A percentile compares a stretch with the other conserved stretches of the same genome.
phyloP scores from a whole-genome alignment of 495 filamentous ascomycete species.

The Letharia lupina region DNA sequence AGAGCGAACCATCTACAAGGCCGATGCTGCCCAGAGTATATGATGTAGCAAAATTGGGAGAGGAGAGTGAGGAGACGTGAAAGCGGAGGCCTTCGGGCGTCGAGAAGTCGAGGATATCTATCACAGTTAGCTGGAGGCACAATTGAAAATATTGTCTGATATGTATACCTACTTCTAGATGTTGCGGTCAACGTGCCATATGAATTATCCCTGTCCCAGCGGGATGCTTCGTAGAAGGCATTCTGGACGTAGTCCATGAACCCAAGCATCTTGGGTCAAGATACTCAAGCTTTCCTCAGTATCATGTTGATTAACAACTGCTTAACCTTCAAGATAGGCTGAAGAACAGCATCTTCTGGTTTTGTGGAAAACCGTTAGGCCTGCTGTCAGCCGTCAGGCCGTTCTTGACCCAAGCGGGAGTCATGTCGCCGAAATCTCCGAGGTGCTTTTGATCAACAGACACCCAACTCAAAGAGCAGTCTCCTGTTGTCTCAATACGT shows the following conservation, averaged over 20 bases:
- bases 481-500: not conserved
- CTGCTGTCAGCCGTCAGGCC: not conserved
- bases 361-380: not conserved
- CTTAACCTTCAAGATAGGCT: not conserved
- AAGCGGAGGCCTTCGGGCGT: conserved; percentile 73
- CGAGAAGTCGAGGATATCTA: conserved; percentile 76
- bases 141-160: not conserved
- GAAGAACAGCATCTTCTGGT: not conserved
- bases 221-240: conserved; percentile 77
- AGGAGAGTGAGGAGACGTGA: conserved; percentile 76
- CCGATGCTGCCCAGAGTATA: conserved; percentile 80
- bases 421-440: not conserved
- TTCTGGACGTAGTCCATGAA: conserved; percentile 98
- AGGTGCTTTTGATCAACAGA: not conserved
- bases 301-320: not conserved
- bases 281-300: not conserved
- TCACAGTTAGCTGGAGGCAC: not conserved
- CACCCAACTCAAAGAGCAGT: not conserved
- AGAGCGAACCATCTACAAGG: conserved; percentile 82
- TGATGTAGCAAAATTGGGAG: conserved; percentile 83
- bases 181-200: conserved; percentile 85
- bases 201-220: conserved; percentile 89
- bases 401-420: not conserved
- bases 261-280: conserved; percentile 60
- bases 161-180: conserved; percentile 51